These are phyloP conservation scores for Melanopsichium pennsylvanicum DNA, from an alignment of 1,284 basidiomycete genomes.

Conservation along the genomic window DNA sequence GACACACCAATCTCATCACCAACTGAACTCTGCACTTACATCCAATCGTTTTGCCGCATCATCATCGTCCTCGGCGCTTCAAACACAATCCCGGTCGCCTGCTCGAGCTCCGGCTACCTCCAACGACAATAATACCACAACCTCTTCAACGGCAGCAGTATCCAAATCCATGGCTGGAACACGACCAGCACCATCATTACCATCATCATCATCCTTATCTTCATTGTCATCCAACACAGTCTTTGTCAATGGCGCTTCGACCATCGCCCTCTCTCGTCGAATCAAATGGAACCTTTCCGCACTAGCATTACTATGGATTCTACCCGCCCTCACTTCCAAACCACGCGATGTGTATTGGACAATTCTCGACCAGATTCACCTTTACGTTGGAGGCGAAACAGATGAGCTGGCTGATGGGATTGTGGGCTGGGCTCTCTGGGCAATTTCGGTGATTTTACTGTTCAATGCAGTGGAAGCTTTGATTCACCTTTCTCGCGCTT, in stretches of 20 bases:
- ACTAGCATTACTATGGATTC: slow-evolving; percentile 30
- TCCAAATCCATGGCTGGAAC: neutral
- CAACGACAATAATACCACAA: neutral
- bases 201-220: neutral
- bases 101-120: no score
- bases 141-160: neutral
- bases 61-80: neutral
- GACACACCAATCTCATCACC: slow-evolving; percentile 7
- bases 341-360: slow-evolving; percentile 33
- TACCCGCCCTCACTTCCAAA: slow-evolving; percentile 14
- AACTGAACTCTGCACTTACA: slow-evolving; percentile 3
- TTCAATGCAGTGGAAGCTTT: slow-evolving; percentile 39
- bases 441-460: slow-evolving; percentile 26
- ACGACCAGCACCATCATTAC: neutral
- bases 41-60: neutral
- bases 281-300: slow-evolving; percentile 36
- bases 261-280: slow-evolving; percentile 7
- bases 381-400: slow-evolving; percentile 20
- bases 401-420: slow-evolving; percentile 36
- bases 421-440: slow-evolving; percentile 38
- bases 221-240: no score
- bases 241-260: neutral
- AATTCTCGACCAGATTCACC: slow-evolving; percentile 30
- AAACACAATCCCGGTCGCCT: slow-evolving; percentile 12
- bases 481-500: slow-evolving; percentile 9